Evolutionary conservation across 495 filamentous ascomycete species (phyloP).

Genomic region (Aspergillus hancockii): DNA sequence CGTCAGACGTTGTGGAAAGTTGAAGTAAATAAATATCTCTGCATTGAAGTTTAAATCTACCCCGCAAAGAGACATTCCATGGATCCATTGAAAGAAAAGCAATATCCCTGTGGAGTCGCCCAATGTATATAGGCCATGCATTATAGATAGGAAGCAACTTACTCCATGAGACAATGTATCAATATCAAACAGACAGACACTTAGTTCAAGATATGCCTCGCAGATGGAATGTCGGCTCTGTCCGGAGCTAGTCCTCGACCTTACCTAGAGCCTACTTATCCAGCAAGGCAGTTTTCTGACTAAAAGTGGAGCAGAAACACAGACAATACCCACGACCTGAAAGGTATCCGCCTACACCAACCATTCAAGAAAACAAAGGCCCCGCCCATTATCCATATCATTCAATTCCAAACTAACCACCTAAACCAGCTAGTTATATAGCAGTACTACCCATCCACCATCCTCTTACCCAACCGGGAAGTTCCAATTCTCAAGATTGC

Average conservation of each 20-base stretch:
- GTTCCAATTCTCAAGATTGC: not conserved
- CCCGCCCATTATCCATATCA: not conserved
- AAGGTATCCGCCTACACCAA: not conserved
- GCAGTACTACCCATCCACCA: no score
- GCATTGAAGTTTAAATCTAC: no score
- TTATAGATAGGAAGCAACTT: not conserved
- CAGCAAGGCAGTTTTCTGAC: not conserved
- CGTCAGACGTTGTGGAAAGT: no score
- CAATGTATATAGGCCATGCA: not conserved
- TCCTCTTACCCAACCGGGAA: not conserved
- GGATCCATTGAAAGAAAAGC: no score
- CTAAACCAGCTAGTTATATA: not conserved
- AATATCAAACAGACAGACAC: not conserved
- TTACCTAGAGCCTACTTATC: not conserved
- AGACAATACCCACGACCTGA: not conserved
- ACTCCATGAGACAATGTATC: not conserved
- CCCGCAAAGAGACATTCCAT: no score
- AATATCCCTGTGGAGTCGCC: not conserved
- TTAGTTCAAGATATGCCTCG: not conserved
- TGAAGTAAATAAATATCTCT: no score
- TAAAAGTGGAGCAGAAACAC: not conserved
- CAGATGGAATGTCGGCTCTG: not conserved
- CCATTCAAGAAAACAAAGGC: not conserved
- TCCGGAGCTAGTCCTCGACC: not conserved
- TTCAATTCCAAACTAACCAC: not conserved